These are phyloP conservation scores for Solanum hybrid DNA, from an alignment of 305 asterid species.

Conservation along the genomic window DNA sequence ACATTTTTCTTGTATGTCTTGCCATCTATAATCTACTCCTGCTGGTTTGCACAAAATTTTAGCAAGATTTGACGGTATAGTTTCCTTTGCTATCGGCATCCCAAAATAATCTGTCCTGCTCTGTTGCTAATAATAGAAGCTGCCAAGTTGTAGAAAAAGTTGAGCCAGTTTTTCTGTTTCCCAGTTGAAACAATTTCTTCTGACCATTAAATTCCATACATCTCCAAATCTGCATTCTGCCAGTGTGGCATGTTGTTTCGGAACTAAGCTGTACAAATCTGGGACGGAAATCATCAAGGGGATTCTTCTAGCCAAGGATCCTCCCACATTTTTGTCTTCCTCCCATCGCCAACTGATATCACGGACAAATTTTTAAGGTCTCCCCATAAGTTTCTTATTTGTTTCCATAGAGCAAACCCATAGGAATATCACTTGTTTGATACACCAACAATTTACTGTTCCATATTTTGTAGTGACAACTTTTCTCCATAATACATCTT, in stretches of 20 bases:
- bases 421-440: neutral
- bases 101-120: neutral
- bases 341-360: neutral
- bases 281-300: neutral
- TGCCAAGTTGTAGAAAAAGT: neutral
- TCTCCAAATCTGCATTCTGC: neutral
- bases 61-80: neutral
- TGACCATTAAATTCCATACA: neutral
- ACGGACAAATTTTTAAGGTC: neutral
- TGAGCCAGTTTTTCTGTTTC: neutral
- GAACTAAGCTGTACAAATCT: neutral
- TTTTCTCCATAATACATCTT: neutral
- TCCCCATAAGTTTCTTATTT: neutral
- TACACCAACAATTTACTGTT: neutral
- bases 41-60: neutral
- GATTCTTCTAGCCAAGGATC: neutral
- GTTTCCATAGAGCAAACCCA: neutral
- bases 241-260: neutral
- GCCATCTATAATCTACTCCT: neutral
- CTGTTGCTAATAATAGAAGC: neutral
- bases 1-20: neutral
- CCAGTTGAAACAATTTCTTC: neutral
- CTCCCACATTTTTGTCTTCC: neutral
- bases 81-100: neutral
- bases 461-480: neutral